Base-by-base conservation (phyloP, 1,139 yeast species). In the Geotrichum macrosporum region DNA sequence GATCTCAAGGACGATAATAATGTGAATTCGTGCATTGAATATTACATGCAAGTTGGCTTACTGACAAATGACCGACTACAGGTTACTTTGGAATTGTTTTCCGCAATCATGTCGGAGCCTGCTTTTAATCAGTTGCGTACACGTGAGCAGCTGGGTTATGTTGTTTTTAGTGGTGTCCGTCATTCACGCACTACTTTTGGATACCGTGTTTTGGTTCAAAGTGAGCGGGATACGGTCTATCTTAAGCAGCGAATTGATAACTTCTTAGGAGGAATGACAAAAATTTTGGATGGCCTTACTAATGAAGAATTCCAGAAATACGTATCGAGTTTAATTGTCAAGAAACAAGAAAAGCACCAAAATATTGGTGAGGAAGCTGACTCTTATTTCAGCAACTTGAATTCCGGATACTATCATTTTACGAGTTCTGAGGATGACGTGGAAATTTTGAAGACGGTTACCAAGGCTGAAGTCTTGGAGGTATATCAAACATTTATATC, bases 51-150 rank as follows among this genome's bases (percentile, higher is more conserved):
- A 65, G 64, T 87, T 27, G 87, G 84, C 18, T 68, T 72, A 31
- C 64, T 74, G 69, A 56, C 60, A 34, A 54, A 56, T 32, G 67
- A 70, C 43, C 47, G 57, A 5, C 47, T 60, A 16, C 62, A 72
- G 36, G 74, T 87, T 0, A 61, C 77, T 46, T 72, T 83, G 16
- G 88, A 84, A 44, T 67, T 92, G 46, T 65, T 87, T 42, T 76
- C 83, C 0, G 88, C 85, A 48, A 74, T 88, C 52, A 71, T 84
- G 42, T 78, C 77, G 53, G 97, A 89, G 62, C 96, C 96, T 1
- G 84, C 89, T 47, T 92, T 92, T 65, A 82, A 86, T 62, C 86
- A 84, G 55, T 73, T 92, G 49, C 76, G 98, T 65, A 92, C 98
- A 3, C 82, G 86, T 58, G 98, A 92, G 65, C 97, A 92, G 63